These are phyloP conservation scores for Metahyphopichia silvanorum DNA, from an alignment of 805 yeast genomes.

Conservation along the genomic window DNA sequence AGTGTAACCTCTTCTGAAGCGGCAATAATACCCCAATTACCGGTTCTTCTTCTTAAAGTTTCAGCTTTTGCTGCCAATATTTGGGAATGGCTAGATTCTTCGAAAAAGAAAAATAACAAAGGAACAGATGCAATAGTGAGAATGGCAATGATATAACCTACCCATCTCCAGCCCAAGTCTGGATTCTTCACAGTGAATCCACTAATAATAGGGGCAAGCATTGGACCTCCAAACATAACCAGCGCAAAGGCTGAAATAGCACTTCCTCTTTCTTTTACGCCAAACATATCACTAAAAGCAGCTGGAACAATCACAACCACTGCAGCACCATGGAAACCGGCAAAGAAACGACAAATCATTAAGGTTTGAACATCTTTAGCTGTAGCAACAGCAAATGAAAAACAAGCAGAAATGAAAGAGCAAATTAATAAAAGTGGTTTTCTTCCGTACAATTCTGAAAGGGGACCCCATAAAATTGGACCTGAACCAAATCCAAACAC, in stretches of 20 bases:
- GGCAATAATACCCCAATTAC: conserved; percentile 39
- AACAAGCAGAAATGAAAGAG: conserved; percentile 31
- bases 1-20: conserved; percentile 35
- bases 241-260: conserved; percentile 71
- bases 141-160: conserved; percentile 49
- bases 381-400: conserved; percentile 67
- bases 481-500: conserved; percentile 95
- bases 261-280: conserved; percentile 63
- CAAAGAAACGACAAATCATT: conserved; percentile 73
- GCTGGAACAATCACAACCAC: conserved; percentile 86
- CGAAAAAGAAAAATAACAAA: conserved; percentile 25
- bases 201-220: conserved; percentile 69
- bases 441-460: conserved; percentile 32
- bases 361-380: conserved; percentile 76
- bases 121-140: conserved; percentile 29
- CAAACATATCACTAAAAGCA: conserved; percentile 77
- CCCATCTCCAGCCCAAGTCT: conserved; percentile 55
- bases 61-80: conserved; percentile 31
- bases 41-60: conserved; percentile 34
- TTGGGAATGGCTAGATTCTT: conserved; percentile 41
- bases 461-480: conserved; percentile 73
- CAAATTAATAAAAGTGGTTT: conserved; percentile 44
- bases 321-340: conserved; percentile 81
- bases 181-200: conserved; percentile 37
- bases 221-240: conserved; percentile 76